Conservation (phyloP, 345 rosid genomes). For the Trapa incisa region DNA sequence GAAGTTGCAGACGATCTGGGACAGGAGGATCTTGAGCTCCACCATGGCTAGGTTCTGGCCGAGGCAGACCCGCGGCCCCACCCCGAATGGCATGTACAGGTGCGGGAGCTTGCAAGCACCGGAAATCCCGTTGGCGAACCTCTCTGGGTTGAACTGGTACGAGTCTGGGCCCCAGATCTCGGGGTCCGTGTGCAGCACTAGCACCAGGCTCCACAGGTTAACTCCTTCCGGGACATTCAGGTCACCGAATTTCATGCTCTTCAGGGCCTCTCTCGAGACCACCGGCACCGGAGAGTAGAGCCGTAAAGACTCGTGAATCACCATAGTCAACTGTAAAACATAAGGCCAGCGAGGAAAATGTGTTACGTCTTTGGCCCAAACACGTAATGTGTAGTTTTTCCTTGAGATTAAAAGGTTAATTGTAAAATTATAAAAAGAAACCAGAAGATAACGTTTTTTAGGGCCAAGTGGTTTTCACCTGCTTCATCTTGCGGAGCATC, state of each 20-base stretch:
- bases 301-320: constrained; percentile 12
- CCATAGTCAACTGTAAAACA: constrained; percentile 9
- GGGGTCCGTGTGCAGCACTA: constrained; percentile 11
- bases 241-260: constrained; percentile 3
- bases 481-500: constrained; percentile 12
- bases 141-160: constrained; percentile 18
- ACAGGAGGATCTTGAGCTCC: constrained; percentile 18
- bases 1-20: constrained; percentile 18
- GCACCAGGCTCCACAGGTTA: constrained; percentile 6
- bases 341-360: background rate
- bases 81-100: constrained; percentile 22
- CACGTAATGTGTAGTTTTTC: too few relatives aligned
- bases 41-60: constrained; percentile 21
- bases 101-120: constrained; percentile 24
- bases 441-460: too few relatives aligned
- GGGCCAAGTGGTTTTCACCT: constrained; percentile 3
- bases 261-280: constrained; percentile 8
- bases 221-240: constrained; percentile 9
- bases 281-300: constrained; percentile 3
- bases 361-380: background rate
- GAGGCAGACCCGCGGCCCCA: constrained; percentile 16
- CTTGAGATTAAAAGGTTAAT: too few relatives aligned
- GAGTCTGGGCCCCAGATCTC: constrained; percentile 20
- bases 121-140: constrained; percentile 15
- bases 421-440: too few relatives aligned